phyloP scores from a whole-genome alignment of 768 basidiomycete species.

The Pleurotus tuber-regium region DNA sequence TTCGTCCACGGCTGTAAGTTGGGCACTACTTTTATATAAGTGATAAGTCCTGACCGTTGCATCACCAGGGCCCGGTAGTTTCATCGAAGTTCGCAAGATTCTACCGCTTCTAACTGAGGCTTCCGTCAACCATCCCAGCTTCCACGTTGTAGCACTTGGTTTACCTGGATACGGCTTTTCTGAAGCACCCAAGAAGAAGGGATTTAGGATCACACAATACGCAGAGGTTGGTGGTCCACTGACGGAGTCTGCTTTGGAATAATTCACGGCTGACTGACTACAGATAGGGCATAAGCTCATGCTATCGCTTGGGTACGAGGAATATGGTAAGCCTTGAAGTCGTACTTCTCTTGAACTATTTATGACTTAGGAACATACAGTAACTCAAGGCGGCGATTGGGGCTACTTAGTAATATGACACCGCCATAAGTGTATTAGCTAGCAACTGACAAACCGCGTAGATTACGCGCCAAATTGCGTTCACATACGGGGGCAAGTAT shows the following conservation, averaged over 20 bases:
- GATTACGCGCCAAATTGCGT: slow-evolving; percentile 33
- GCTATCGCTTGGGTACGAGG: slow-evolving; percentile 43
- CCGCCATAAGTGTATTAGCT: not conserved
- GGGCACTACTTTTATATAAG: not conserved
- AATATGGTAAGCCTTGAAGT: slow-evolving; percentile 34
- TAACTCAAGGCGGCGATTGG: slow-evolving; percentile 39
- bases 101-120: slow-evolving; percentile 47
- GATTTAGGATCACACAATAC: slow-evolving; percentile 48
- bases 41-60: not conserved
- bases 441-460: slow-evolving; percentile 12
- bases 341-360: not conserved
- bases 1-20: slow-evolving; percentile 58
- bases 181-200: slow-evolving; percentile 49
- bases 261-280: not conserved
- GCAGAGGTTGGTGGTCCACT: slow-evolving; percentile 43
- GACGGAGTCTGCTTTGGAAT: no score
- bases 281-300: slow-evolving; percentile 48
- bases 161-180: slow-evolving; percentile 66
- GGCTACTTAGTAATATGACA: slow-evolving; percentile 15
- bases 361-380: slow-evolving; percentile 24
- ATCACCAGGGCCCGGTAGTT: slow-evolving; percentile 56
- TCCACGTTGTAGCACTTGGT: slow-evolving; percentile 60
- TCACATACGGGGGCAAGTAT: slow-evolving; percentile 33
- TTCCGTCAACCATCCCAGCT: slow-evolving; percentile 46
- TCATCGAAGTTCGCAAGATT: slow-evolving; percentile 56